These are phyloP conservation scores for Rubia peregrina DNA, from an alignment of 305 asterid genomes.

Conservation along the genomic window DNA sequence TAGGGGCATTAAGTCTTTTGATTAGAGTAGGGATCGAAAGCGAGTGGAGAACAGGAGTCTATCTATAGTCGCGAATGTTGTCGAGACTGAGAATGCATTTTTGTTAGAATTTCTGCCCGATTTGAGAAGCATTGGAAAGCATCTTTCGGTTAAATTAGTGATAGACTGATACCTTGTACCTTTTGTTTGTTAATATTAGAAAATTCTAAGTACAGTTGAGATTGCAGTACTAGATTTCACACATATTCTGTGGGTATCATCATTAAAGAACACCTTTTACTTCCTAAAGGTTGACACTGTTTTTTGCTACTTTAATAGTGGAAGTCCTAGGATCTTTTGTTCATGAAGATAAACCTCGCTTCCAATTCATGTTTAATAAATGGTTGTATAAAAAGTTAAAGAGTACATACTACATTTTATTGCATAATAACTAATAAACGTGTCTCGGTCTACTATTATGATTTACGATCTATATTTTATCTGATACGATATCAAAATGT, in stretches of 20 bases:
- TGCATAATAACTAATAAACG: too few relatives aligned
- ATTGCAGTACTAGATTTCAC: background rate
- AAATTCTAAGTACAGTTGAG: background rate
- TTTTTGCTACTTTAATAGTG: background rate
- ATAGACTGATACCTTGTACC: background rate
- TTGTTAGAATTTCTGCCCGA: background rate
- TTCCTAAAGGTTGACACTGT: background rate
- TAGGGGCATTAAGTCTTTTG: too few relatives aligned
- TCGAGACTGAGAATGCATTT: too few relatives aligned
- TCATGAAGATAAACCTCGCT: background rate
- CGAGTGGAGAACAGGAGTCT: too few relatives aligned
- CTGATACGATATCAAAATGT: too few relatives aligned
- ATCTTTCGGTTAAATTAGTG: background rate
- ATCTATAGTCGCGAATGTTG: too few relatives aligned
- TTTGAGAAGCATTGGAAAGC: background rate
- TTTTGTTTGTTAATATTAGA: background rate
- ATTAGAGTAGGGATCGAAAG: too few relatives aligned
- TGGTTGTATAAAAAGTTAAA: too few relatives aligned
- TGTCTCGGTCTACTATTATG: too few relatives aligned
- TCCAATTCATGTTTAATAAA: background rate
- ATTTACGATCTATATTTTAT: too few relatives aligned
- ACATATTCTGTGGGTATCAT: background rate
- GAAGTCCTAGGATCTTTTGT: background rate
- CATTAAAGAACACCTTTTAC: background rate
- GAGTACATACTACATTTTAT: too few relatives aligned